Percentiles rank a stretch among this genome's conserved stretches.
Evolutionary conservation across 331 rosid genomes (phyloP).

Genomic region (Saraca asoca): DNA sequence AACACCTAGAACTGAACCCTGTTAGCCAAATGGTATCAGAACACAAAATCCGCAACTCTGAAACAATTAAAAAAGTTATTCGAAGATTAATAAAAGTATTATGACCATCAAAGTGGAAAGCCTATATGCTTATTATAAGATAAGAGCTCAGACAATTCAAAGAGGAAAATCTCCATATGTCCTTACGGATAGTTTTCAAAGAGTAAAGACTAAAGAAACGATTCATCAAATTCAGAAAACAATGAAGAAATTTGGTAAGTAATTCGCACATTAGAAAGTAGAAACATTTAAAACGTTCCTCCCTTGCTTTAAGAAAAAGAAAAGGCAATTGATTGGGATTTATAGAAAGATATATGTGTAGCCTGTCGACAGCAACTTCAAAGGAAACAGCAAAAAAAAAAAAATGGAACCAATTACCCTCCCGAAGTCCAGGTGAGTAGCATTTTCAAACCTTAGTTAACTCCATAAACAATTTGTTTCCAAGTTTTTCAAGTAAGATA

Average conservation of each 20-base stretch:
- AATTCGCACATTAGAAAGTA: no score
- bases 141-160: not conserved
- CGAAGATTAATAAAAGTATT: not conserved
- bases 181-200: not conserved
- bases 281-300: not conserved
- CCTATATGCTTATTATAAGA: not conserved
- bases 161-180: no score
- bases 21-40: constrained; percentile 79
- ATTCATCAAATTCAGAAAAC: not conserved
- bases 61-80: not conserved
- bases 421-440: no score
- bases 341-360: not conserved
- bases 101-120: not conserved
- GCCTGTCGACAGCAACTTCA: not conserved
- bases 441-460: no score
- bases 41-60: constrained; percentile 29
- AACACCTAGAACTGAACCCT: constrained; percentile 99
- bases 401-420: not conserved
- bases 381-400: not conserved
- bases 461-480: not conserved
- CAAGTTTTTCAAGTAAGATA: not conserved
- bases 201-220: not conserved
- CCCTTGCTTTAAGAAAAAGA: not conserved
- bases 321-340: not conserved
- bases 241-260: not conserved